phyloP scores from a whole-genome alignment of 441 rosid genomes.

The Gossypium schwendimanii region DNA sequence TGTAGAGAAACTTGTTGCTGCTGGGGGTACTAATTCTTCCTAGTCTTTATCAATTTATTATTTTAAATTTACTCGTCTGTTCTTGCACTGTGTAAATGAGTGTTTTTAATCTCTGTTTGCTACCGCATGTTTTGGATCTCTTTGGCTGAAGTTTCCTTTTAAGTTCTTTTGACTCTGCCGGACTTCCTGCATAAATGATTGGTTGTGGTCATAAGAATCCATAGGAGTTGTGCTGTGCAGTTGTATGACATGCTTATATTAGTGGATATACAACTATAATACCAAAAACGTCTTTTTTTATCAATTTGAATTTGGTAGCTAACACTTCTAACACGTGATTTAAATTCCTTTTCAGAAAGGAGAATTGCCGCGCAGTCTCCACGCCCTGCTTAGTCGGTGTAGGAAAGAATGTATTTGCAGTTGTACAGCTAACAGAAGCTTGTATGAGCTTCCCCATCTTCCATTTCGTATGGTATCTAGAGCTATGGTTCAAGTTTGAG shows the following conservation, averaged over 20 bases:
- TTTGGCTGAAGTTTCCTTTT: not conserved
- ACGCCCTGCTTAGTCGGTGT: slow-evolving; percentile 40
- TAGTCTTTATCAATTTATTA: not conserved
- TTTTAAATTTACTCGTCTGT: not conserved
- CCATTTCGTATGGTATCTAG: slow-evolving; percentile 23
- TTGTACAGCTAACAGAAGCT: slow-evolving; percentile 74
- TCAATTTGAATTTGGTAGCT: not conserved
- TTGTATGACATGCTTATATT: not conserved
- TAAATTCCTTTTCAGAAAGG: slow-evolving; percentile 59
- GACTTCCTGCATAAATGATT: not conserved
- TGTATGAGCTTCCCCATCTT: slow-evolving; percentile 31
- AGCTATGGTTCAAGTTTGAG: slow-evolving; percentile 31
- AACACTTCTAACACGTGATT: not conserved
- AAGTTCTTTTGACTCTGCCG: not conserved
- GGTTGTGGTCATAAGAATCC: not conserved
- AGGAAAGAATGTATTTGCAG: slow-evolving; percentile 45
- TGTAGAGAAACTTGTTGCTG: slow-evolving; percentile 93
- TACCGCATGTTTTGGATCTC: not conserved
- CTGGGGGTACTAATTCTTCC: slow-evolving; percentile 62
- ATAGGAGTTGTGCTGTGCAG: not conserved
- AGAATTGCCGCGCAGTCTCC: slow-evolving; percentile 67
- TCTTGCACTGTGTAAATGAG: not conserved
- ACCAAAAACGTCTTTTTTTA: not conserved
- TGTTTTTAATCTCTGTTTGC: not conserved
- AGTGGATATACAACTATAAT: not conserved